Base-by-base conservation (phyloP, 1,139 yeast species). In the Debaryomyces singareniensis region DNA sequence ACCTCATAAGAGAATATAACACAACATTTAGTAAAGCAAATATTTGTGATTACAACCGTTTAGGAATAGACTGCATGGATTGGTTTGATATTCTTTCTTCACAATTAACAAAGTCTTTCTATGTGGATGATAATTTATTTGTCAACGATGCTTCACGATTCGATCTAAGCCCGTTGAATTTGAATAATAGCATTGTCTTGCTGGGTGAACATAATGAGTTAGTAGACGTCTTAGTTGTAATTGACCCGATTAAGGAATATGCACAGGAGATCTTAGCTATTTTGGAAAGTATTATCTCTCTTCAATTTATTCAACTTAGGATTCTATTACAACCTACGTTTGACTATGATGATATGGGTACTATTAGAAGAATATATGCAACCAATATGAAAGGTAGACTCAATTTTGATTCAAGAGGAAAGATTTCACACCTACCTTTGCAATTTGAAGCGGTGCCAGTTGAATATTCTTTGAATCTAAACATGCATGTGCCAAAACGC, bases 191-290 rank as follows among this genome's bases (percentile, higher is more conserved):
- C 9, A 39, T 61, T n/a, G 43, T 51, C n/a, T 44, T 48, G 15
- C 34, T 36, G 5, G 43, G 45, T 14, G 29, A 31, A 1, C 36
- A 44, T 2, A 47, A 53, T 10, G 53, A 58, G 12, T 6, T 24
- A n/a, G 51, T 77, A 13, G 79, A 78, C 35, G 47, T 89, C 3
- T 53, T 74, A 5, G 60, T 82, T 1, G 58, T 83, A 2, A 43
- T 84, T 25, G 89, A 91, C 50, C 97, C 97, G 2, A 51, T 78
- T 4, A 71, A 73, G 35, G 86, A 81, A 40, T 47, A 60, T 15
- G 71, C 95, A 0, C 96, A 85, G 45, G 74, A 72, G 31, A 45
- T 77, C 14, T 43, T 81, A 0, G 57, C 78, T 0, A 49, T 80
- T 13, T 52, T 76, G 4, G 62, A 63, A n/a, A 45, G 72, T 1